A percentile compares a stretch with the other conserved stretches of the same genome.
phyloP scores from a whole-genome alignment of 169 alveolate species.

The Cryptosporidium ubiquitum region DNA sequence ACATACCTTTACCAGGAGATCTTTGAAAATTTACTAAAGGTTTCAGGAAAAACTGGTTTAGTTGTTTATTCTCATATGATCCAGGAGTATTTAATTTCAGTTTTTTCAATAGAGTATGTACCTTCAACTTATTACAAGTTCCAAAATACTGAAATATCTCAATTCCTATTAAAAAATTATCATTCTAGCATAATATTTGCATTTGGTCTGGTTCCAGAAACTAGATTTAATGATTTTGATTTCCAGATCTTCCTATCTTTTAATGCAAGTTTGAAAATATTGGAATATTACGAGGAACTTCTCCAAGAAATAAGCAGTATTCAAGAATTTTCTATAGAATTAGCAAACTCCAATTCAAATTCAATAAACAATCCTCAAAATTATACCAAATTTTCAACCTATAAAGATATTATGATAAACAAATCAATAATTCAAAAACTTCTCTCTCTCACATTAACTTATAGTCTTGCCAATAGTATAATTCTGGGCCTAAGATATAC shows the following conservation, averaged over 20 bases:
- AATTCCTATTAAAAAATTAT: neutral
- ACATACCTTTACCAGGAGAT: neutral
- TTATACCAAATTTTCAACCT: neutral
- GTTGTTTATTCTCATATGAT: conserved; percentile 34
- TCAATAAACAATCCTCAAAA: neutral
- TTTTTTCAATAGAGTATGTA: conserved; percentile 7
- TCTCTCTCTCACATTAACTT: neutral
- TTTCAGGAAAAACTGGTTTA: conserved; percentile 47
- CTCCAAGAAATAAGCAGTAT: conserved; percentile 20
- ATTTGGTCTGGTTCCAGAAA: conserved; percentile 17
- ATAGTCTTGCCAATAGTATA: neutral
- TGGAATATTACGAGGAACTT: conserved; percentile 20
- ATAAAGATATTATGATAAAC: neutral
- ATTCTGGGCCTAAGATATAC: conserved; percentile 27
- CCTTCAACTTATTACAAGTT: neutral
- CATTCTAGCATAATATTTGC: conserved; percentile 13
- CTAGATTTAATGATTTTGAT: neutral
- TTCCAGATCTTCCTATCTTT: conserved; percentile 29
- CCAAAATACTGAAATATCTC: neutral
- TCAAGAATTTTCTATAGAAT: conserved; percentile 3
- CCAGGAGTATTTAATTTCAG: conserved; percentile 1
- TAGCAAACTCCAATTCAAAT: neutral
- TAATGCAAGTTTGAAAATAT: conserved; percentile 23
- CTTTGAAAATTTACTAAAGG: conserved; percentile 6
- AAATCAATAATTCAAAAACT: neutral